These are phyloP conservation scores for Limonium bicolor DNA, from an alignment of 148 eudicot species.

Conservation along the genomic window DNA sequence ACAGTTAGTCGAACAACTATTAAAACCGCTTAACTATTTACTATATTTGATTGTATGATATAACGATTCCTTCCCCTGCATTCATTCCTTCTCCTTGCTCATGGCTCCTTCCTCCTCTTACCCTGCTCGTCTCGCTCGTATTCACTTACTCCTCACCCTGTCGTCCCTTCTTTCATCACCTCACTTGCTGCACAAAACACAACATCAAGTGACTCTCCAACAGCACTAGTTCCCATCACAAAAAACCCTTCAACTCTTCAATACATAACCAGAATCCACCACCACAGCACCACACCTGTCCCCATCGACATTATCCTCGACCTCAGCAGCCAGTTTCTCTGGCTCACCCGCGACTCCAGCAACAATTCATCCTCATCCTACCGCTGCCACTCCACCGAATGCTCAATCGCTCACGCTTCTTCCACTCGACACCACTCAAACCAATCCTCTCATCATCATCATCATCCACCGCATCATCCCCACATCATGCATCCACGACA, in stretches of 20 bases:
- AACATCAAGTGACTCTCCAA: too few species aligned
- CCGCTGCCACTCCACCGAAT: slow-evolving; percentile 33
- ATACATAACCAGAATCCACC: slow-evolving; percentile 28
- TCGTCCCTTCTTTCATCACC: too few species aligned
- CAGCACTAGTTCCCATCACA: slow-evolving; percentile 31
- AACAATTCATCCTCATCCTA: slow-evolving; percentile 30
- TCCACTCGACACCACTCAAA: too few species aligned
- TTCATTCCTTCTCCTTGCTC: too few species aligned
- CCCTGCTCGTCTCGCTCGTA: too few species aligned
- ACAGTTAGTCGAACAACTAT: too few species aligned
- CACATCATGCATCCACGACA: slow-evolving; percentile 54
- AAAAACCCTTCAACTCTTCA: slow-evolving; percentile 47
- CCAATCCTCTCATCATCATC: slow-evolving; percentile 11
- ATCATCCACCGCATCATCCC: slow-evolving; percentile 11
- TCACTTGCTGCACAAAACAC: too few species aligned
- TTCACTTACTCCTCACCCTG: too few species aligned
- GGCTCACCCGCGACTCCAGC: slow-evolving; percentile 24
- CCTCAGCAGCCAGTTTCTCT: slow-evolving; percentile 37
- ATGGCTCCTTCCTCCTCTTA: too few species aligned
- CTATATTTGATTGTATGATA: too few species aligned
- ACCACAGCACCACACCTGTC: slow-evolving; percentile 46
- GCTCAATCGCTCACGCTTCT: slow-evolving; percentile 27
- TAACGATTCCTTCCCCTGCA: too few species aligned
- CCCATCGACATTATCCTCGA: slow-evolving; percentile 23
- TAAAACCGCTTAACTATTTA: too few species aligned